Conservation (phyloP, 1,284 basidiomycete species). For the Apiotrichum porosum region DNA sequence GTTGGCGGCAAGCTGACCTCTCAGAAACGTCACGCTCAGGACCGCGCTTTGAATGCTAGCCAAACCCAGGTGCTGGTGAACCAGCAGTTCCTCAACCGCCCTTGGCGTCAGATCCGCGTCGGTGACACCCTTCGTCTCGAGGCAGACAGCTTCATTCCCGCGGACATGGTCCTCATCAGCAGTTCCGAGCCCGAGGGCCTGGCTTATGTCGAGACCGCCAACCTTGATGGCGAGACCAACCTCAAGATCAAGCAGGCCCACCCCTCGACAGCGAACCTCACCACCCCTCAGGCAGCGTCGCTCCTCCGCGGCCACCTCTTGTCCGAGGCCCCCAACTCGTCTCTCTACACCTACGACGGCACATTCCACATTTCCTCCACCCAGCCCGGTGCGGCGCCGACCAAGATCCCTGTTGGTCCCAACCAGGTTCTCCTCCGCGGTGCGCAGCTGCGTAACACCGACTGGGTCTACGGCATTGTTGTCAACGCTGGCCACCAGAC, state of each 20-base stretch:
- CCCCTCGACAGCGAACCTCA: slow-evolving; percentile 71
- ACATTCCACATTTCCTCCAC: slow-evolving; percentile 59
- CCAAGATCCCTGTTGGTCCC: slow-evolving; percentile 84
- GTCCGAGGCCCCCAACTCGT: slow-evolving; percentile 96
- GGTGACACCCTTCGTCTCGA: slow-evolving; percentile 91
- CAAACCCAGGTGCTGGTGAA: slow-evolving; percentile 67
- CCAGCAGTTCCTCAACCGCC: slow-evolving; percentile 65
- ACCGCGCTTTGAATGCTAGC: slow-evolving; percentile 84
- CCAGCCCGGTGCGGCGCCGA: slow-evolving; percentile 47
- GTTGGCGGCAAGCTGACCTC: slow-evolving; percentile 13
- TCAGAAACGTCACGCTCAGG: slow-evolving; percentile 93
- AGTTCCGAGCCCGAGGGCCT: slow-evolving; percentile 94
- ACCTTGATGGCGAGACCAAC: slow-evolving; percentile 97
- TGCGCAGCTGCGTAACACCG: slow-evolving; percentile 92
- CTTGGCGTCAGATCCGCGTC: slow-evolving; percentile 85
- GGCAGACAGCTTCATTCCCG: slow-evolving; percentile 91
- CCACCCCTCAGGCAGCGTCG: slow-evolving; percentile 68
- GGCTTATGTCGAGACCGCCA: slow-evolving; percentile 96
- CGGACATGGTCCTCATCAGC: slow-evolving; percentile 81
- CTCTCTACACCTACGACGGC: slow-evolving; percentile 89
- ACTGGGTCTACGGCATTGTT: slow-evolving; percentile 90
- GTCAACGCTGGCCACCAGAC: slow-evolving; percentile 98
- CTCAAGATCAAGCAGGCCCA: slow-evolving; percentile 98
- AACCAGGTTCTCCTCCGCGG: slow-evolving; percentile 92
- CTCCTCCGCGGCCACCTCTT: slow-evolving; percentile 75